Evolutionary conservation across 257 asterid genomes (phyloP), one percentile per base, ranked within the genome.

Genomic region (Petunia axillaris): DNA sequence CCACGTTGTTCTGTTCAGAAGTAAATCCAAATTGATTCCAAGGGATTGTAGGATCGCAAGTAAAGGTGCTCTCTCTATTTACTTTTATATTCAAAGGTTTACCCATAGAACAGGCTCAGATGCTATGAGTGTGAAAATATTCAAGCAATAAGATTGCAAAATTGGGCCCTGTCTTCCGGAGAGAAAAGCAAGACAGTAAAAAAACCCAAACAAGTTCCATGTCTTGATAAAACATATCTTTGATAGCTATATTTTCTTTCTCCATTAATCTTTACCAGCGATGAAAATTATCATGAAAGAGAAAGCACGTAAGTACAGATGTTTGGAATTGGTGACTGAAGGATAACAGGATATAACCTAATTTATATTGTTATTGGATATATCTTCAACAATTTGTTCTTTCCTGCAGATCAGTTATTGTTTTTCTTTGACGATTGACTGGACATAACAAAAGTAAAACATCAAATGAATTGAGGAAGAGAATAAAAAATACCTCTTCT

Each of bases 401-500:
- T 65, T 66, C 53, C 75, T 41, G 54, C 54, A 66, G 14, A 52
- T 48, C 54, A 3, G 75, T 67, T 41, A 67, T 38, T 41, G 36
- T 1, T 5, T 43, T 66, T 67, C 75, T 41, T 66, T 67, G 75
- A 67, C 14, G n/a, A 67, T 43, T 67, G 55, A 67, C 53, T 66
- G 38, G 54, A 68, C 41, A 70, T 25, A 70, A 64, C 73, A 64
- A 78, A 78, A 64, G 9, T 38, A 35, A 35, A 41, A 8, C 58
- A 43, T 55, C 70, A 76, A 76, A 58, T 39, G 68, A 7, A 55
- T 39, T 16, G 1, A 76, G 8, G 54, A 55, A 57, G 52, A 60
- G 46, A 77, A 57, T 80, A 54, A 71, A 36, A 85, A 38, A 52
- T 86, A 94, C 98, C 98, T 94, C 98, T 85, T 94, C 97, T 41